Evolutionary conservation across 2,329 filamentous ascomycete genomes (phyloP).

Genomic region (Balansia obtecta): DNA sequence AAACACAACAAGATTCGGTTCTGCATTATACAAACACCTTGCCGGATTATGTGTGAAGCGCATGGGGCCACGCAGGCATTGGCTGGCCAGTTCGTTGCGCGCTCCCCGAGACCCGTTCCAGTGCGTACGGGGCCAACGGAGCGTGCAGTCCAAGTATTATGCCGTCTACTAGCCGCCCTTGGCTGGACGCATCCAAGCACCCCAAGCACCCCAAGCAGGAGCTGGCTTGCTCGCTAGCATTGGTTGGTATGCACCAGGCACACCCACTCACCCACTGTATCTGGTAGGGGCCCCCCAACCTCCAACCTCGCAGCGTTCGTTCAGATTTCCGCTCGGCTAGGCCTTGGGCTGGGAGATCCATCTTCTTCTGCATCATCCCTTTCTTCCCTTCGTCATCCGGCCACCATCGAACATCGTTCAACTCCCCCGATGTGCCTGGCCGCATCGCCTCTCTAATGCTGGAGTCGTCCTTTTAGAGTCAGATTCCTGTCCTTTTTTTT

Average conservation of each 20-base stretch:
- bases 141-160: too few species aligned
- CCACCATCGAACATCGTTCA: not conserved
- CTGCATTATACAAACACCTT: too few species aligned
- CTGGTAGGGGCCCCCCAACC: too few species aligned
- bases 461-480: slow-evolving; percentile 5
- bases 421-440: slow-evolving; percentile 19
- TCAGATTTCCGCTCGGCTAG: not conserved
- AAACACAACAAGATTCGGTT: not conserved
- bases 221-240: not conserved
- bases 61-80: too few species aligned
- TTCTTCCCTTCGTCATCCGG: slow-evolving; percentile 2
- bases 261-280: too few species aligned
- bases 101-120: not conserved
- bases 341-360: not conserved
- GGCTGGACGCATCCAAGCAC: too few species aligned
- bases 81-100: too few species aligned
- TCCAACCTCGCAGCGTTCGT: not conserved
- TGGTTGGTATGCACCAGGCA: too few species aligned
- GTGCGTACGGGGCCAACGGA: not conserved
- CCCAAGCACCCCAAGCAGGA: too few species aligned
- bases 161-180: too few species aligned
- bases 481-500: slow-evolving; percentile 9
- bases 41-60: too few species aligned
- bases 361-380: slow-evolving; percentile 1
- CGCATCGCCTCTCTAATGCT: slow-evolving; percentile 18